Evolutionary conservation across 208 protist species (phyloP).

Genomic region (Willaertia magna): DNA sequence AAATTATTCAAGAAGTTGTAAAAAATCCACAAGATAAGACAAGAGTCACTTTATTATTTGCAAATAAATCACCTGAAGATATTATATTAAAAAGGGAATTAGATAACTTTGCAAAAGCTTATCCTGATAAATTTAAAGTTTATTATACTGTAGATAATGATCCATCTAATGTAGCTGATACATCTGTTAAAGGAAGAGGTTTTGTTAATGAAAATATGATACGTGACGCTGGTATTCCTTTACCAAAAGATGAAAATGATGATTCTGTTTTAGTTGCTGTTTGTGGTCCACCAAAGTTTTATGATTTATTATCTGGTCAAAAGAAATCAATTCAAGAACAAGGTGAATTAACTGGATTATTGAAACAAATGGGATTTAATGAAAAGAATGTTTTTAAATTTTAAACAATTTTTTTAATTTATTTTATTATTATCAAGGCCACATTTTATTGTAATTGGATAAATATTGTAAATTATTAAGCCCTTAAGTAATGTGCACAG

Average conservation of each 20-base stretch:
- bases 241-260: not conserved
- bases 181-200: conserved; percentile 11
- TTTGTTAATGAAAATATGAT: not conserved
- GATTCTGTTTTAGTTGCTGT: conserved; percentile 38
- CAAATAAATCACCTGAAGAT: not conserved
- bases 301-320: conserved; percentile 63
- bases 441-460: too few species aligned
- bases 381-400: conserved; percentile 74
- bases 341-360: conserved; percentile 56
- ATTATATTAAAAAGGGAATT: not conserved
- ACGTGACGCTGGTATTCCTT: not conserved
- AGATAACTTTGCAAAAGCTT: conserved; percentile 62
- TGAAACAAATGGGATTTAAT: conserved; percentile 69
- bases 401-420: conserved; percentile 29
- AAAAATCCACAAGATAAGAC: conserved; percentile 17
- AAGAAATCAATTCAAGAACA: conserved; percentile 58
- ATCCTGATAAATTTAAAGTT: conserved; percentile 68
- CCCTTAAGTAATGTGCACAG: too few species aligned
- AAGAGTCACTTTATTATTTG: conserved; percentile 12
- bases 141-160: conserved; percentile 74
- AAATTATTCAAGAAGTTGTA: conserved; percentile 14
- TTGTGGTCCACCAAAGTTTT: conserved; percentile 63
- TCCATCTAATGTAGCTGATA: conserved; percentile 14
- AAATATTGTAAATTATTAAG: too few species aligned
- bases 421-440: too few species aligned